These are phyloP conservation scores for Tillandsia fasciculata DNA, from an alignment of 176 grass and related monocot species.

Conservation along the genomic window DNA sequence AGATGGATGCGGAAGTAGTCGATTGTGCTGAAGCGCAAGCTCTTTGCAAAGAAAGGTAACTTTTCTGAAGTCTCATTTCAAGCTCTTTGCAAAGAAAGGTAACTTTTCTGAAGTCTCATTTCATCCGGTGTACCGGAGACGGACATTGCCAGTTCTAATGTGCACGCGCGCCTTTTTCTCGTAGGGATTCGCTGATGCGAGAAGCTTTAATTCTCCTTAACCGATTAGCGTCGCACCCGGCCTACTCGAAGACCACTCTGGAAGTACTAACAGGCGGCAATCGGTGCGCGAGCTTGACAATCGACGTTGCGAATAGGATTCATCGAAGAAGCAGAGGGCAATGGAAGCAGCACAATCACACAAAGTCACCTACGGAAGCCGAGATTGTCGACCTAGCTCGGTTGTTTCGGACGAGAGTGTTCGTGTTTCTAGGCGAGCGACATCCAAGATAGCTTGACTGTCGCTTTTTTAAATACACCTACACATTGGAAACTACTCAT, in stretches of 20 bases:
- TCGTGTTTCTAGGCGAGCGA: conserved; percentile 49
- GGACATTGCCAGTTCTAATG: too few species aligned
- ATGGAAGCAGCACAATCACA: conserved; percentile 8
- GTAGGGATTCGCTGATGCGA: conserved; percentile 60
- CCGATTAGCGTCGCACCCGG: conserved; percentile 57
- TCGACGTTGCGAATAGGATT: conserved; percentile 50
- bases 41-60: conserved; percentile 65
- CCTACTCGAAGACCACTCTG: conserved; percentile 62
- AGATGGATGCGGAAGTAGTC: conserved; percentile 41
- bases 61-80: neutral
- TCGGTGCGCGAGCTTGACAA: conserved; percentile 44
- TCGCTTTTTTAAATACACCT: too few species aligned
- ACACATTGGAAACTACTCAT: too few species aligned
- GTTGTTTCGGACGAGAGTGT: conserved; percentile 46
- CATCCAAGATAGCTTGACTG: conserved; percentile 3
- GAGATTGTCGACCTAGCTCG: conserved; percentile 55
- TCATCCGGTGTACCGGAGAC: too few species aligned
- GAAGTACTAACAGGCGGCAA: conserved; percentile 50
- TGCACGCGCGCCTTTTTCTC: neutral
- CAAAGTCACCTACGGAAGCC: conserved; percentile 32
- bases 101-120: neutral
- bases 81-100: conserved; percentile 65
- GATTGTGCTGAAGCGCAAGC: conserved; percentile 13
- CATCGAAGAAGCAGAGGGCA: conserved; percentile 25
- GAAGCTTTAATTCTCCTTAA: conserved; percentile 87